Conservation (phyloP, 345 rosid genomes). For the Syzygium aqueum region DNA sequence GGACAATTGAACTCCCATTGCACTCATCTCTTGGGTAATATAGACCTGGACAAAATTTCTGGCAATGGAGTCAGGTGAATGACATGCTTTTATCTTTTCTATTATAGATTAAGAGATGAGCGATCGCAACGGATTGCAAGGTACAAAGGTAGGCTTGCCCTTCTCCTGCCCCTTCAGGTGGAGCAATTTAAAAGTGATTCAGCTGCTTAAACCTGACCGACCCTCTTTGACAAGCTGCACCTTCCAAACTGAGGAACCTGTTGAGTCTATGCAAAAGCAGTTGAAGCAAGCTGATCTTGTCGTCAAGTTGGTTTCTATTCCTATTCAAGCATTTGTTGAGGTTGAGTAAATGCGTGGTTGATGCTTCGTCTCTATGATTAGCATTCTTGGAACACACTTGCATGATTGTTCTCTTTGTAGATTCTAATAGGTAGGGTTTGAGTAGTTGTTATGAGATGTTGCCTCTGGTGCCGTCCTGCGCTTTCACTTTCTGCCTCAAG, state of each 20-base stretch:
- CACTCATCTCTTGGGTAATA: neutral
- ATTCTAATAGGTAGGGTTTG: neutral
- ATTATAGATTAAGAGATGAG: slow-evolving; percentile 55
- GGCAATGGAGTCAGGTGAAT: neutral
- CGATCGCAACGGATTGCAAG: slow-evolving; percentile 67
- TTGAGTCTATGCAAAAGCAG: neutral
- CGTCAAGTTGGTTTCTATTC: neutral
- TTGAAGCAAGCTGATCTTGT: neutral
- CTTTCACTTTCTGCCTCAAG: neutral
- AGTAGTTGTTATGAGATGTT: neutral
- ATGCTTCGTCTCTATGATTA: neutral
- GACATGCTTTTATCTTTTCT: neutral
- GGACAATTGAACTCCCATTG: neutral
- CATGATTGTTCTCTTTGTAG: neutral
- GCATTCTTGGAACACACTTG: neutral
- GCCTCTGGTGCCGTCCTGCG: neutral
- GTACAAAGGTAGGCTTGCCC: slow-evolving; percentile 70
- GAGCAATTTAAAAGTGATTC: slow-evolving; percentile 46
- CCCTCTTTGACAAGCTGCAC: neutral
- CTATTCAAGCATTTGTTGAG: neutral
- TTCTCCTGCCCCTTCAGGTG: slow-evolving; percentile 62
- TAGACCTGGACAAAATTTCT: neutral
- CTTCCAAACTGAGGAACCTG: neutral
- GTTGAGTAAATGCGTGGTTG: neutral
- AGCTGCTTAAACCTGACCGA: slow-evolving; percentile 31